Conservation (phyloP, 2,329 filamentous ascomycete genomes). For the Lasiodiplodia gonubiensis region DNA sequence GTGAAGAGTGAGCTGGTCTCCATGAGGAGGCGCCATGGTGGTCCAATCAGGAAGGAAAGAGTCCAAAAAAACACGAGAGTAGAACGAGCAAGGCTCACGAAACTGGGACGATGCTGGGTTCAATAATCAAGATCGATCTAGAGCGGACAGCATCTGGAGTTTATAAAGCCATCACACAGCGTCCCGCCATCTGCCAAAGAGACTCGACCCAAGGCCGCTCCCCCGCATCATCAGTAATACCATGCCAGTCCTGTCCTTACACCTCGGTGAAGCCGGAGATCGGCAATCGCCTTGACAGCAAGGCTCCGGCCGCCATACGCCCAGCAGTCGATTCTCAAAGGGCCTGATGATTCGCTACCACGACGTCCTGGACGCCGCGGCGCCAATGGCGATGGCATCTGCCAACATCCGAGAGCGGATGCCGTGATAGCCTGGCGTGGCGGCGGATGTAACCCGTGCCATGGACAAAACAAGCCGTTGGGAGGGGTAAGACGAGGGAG, state of each 20-base stretch:
- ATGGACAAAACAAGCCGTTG: not conserved
- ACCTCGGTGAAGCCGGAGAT: slow-evolving; percentile 9
- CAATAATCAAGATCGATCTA: slow-evolving; percentile 14
- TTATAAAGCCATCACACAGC: slow-evolving; percentile 15
- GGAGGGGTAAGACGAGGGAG: slow-evolving; percentile 23
- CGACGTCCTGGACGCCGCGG: not conserved
- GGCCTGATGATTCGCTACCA: not conserved
- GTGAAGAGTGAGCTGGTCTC: slow-evolving; percentile 6
- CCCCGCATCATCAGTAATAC: slow-evolving; percentile 16
- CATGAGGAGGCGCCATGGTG: slow-evolving; percentile 4
- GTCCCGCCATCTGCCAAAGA: not conserved
- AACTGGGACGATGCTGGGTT: not conserved
- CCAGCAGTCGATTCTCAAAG: not conserved
- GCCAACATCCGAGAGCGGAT: slow-evolving; percentile 10
- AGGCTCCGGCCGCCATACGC: not conserved
- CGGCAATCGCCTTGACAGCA: not conserved
- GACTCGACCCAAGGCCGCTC: not conserved
- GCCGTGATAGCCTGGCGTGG: slow-evolving; percentile 3
- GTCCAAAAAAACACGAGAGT: not conserved
- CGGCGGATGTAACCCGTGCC: slow-evolving; percentile 22
- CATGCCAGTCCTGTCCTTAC: slow-evolving; percentile 1
- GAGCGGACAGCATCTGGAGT: not conserved
- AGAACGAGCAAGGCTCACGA: not conserved
- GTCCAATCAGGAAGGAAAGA: not conserved
- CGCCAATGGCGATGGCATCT: slow-evolving; percentile 2